phyloP scores from a whole-genome alignment of 345 rosid genomes.

The Eucalyptus erythrocorys region DNA sequence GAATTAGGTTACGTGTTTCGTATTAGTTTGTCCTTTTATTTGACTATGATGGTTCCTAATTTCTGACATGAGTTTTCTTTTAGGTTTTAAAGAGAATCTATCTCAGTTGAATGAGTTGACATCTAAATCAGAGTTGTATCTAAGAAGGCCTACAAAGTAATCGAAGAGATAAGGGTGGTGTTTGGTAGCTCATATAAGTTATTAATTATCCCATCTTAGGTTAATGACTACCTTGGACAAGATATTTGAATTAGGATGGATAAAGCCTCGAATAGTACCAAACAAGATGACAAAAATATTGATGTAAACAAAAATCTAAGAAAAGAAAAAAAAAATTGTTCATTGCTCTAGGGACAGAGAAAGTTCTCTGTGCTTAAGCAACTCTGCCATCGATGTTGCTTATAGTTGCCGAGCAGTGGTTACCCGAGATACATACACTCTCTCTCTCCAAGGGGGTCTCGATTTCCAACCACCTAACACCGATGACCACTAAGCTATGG shows the following conservation, averaged over 20 bases:
- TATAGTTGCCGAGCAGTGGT: accelerated
- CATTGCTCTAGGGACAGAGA: not conserved
- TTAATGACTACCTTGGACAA: not conserved
- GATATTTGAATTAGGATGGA: not conserved
- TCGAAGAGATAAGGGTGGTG: not conserved
- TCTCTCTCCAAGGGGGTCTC: not conserved
- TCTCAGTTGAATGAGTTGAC: accelerated
- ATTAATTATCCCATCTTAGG: not conserved
- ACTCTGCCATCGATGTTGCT: accelerated
- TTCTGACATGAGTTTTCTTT: not conserved
- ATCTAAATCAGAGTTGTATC: not conserved
- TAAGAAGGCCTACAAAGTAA: accelerated
- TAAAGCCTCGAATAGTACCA: not conserved
- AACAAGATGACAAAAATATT: not conserved
- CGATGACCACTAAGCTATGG: not conserved
- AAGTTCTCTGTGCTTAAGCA: not conserved
- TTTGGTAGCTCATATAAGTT: not conserved
- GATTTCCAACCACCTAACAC: not conserved
- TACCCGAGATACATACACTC: accelerated
- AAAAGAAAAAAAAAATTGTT: accelerated
- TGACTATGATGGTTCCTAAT: not conserved
- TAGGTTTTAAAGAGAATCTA: accelerated
- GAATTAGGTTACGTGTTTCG: not conserved
- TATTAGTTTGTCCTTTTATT: not conserved
- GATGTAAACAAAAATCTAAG: not conserved